Conservation (phyloP, 2,329 filamentous ascomycete genomes). For the Arthrobotrys entomopaga region DNA sequence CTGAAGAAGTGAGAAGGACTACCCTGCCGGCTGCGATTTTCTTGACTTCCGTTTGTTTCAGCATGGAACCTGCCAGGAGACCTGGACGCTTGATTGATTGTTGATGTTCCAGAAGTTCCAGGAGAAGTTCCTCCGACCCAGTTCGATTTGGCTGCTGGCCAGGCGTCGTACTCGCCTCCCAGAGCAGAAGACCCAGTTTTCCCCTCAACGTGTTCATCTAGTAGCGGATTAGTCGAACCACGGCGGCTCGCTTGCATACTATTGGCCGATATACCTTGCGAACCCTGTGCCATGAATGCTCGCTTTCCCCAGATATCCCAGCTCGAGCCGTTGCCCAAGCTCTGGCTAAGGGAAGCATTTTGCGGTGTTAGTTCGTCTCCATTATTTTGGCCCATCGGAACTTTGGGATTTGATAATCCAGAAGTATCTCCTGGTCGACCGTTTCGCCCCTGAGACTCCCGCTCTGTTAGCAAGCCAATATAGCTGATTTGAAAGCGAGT, state of each 20-base stretch:
- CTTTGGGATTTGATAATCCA: constrained; percentile 21
- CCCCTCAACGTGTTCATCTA: constrained; percentile 55
- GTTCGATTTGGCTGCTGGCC: constrained; percentile 56
- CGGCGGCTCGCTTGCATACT: background rate
- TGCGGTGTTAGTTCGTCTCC: constrained; percentile 41
- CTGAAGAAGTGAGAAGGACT: constrained; percentile 53
- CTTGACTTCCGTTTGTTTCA: constrained; percentile 43
- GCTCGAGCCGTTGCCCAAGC: constrained; percentile 49
- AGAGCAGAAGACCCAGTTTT: constrained; percentile 58
- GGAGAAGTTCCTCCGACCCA: constrained; percentile 59
- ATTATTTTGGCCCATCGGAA: constrained; percentile 24
- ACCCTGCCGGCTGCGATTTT: constrained; percentile 46
- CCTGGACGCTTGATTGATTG: constrained; percentile 55
- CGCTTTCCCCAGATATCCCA: constrained; percentile 54
- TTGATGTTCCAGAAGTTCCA: constrained; percentile 56
- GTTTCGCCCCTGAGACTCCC: constrained; percentile 38
- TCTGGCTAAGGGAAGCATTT: constrained; percentile 44
- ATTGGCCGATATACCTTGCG: constrained; percentile 36
- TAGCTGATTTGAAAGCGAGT: background rate
- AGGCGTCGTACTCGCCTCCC: constrained; percentile 58
- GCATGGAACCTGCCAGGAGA: constrained; percentile 58
- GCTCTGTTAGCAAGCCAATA: constrained; percentile 14
- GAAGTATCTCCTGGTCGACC: constrained; percentile 44
- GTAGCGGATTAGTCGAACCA: constrained; percentile 5
- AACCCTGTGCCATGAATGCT: constrained; percentile 31